Conservation (phyloP, 148 eudicot species). For the Chenopodium album region DNA sequence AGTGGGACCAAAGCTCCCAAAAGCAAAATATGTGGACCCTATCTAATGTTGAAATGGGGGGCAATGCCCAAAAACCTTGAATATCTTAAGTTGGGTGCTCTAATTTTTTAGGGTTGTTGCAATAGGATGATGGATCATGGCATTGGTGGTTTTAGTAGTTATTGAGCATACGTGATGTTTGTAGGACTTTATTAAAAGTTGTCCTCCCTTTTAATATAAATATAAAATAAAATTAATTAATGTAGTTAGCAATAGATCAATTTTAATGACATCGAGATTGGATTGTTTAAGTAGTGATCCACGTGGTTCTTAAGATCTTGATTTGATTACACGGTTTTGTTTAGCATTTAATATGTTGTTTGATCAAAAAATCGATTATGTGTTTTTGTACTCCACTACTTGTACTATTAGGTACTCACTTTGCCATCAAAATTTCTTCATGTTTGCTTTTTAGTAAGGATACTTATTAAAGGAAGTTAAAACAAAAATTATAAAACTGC, state of each 20-base stretch:
- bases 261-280: not conserved
- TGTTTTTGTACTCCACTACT: no score
- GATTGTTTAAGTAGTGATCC: not conserved
- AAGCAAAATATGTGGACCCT: slow-evolving; percentile 20
- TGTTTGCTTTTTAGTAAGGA: no score
- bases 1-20: slow-evolving; percentile 22
- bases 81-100: not conserved
- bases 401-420: no score
- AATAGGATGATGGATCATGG: not conserved
- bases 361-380: not conserved
- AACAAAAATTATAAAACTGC: no score
- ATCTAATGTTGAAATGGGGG: slow-evolving; percentile 20
- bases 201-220: not conserved
- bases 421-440: no score
- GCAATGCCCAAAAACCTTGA: slow-evolving; percentile 15
- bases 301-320: not conserved
- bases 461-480: no score
- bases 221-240: no score
- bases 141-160: slow-evolving; percentile 25
- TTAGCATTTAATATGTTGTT: not conserved
- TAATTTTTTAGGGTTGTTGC: slow-evolving; percentile 4
- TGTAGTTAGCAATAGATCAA: not conserved
- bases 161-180: not conserved
- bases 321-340: not conserved
- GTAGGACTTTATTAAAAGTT: slow-evolving; percentile 5